Percentiles rank a stretch among this genome's conserved stretches.
phyloP scores from a whole-genome alignment of 805 yeast species.

The Starmerella powellii region DNA sequence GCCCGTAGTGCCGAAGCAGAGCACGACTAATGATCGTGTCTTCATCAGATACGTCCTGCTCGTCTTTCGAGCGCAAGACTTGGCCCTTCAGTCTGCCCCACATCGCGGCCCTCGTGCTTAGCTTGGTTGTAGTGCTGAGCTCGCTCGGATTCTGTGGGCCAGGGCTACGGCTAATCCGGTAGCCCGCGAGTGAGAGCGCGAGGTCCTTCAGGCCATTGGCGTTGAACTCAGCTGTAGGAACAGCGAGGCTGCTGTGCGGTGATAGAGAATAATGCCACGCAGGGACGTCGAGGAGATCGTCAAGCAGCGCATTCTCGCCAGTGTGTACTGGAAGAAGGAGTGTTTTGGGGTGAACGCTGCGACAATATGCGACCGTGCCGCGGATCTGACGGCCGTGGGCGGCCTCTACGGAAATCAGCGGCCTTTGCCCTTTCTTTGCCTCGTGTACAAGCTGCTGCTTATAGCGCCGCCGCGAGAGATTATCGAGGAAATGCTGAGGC shows the following conservation, averaged over 20 bases:
- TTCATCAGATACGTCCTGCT: constrained; percentile 33
- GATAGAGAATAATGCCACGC: neutral
- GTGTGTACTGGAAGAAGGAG: constrained; percentile 45
- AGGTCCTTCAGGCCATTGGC: too few relatives aligned
- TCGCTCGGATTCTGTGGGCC: too few relatives aligned
- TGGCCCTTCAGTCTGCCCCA: constrained; percentile 26
- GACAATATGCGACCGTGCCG: constrained; percentile 39
- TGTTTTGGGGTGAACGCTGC: constrained; percentile 43
- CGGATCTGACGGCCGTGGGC: constrained; percentile 41
- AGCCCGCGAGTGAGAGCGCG: too few relatives aligned
- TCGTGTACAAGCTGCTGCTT: constrained; percentile 65
- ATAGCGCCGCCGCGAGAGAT: constrained; percentile 55
- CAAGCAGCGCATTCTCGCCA: constrained; percentile 44
- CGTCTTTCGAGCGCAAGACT: constrained; percentile 26
- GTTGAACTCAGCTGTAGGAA: too few relatives aligned
- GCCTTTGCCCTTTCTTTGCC: constrained; percentile 65
- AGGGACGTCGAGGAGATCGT: constrained; percentile 36
- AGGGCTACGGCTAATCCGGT: too few relatives aligned
- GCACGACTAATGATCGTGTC: constrained; percentile 39
- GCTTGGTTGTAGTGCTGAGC: too few relatives aligned
- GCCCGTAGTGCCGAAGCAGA: constrained; percentile 32
- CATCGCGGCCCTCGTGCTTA: constrained; percentile 10
- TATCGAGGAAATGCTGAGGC: constrained; percentile 41
- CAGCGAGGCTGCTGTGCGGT: too few relatives aligned
- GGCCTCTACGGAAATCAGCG: constrained; percentile 42